A percentile compares a stretch with the other conserved stretches of the same genome.
phyloP scores from a whole-genome alignment of 2,329 filamentous ascomycete species.

The Colletotrichum musicola region DNA sequence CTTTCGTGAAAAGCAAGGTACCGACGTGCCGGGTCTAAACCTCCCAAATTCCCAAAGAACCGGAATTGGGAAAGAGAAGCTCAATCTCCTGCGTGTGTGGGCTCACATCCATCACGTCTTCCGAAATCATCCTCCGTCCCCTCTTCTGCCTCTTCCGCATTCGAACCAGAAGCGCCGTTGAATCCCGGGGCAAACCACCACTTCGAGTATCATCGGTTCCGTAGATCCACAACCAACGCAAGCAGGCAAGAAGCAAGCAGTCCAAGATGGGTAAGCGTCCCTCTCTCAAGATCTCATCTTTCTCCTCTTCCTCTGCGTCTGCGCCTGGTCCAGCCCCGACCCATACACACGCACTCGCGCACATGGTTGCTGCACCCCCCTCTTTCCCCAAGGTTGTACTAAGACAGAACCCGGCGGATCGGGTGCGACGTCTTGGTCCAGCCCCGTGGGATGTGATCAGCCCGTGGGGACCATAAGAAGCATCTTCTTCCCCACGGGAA shows the following conservation, averaged over 20 bases:
- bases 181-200: constrained; percentile 17
- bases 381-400: constrained; percentile 22
- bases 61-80: constrained; percentile 13
- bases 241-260: not conserved
- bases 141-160: too few relatives aligned
- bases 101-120: too few relatives aligned
- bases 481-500: constrained; percentile 37
- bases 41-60: constrained; percentile 18
- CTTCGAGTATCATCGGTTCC: not conserved
- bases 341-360: too few relatives aligned
- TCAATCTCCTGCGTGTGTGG: constrained; percentile 7
- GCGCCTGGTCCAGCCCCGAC: too few relatives aligned
- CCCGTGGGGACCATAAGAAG: constrained; percentile 41
- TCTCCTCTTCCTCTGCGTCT: too few relatives aligned
- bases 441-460: constrained; percentile 33
- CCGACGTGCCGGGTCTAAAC: constrained; percentile 3
- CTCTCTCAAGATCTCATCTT: too few relatives aligned
- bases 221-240: constrained; percentile 31
- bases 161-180: not conserved
- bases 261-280: constrained; percentile 37
- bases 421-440: constrained; percentile 28
- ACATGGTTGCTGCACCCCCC: not conserved
- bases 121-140: too few relatives aligned
- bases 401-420: constrained; percentile 21
- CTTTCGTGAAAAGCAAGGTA: not conserved